Percentiles rank a stretch among this genome's conserved stretches.
These are phyloP conservation scores for Pseudovirgaria hyperparasitica DNA, from an alignment of 2,329 filamentous ascomycete species.

Conservation along the genomic window DNA sequence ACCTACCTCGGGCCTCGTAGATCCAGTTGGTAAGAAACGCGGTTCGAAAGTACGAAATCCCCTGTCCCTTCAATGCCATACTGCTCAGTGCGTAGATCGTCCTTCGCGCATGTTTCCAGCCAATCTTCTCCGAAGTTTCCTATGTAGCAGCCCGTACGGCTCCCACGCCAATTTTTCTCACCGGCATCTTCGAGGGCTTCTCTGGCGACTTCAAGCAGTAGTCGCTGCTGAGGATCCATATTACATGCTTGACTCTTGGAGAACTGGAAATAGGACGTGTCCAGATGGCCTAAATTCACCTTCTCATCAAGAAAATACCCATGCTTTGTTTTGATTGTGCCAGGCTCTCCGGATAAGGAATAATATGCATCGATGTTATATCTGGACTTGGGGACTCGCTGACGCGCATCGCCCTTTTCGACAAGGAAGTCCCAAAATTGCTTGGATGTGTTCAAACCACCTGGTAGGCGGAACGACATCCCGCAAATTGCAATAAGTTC, in stretches of 20 bases:
- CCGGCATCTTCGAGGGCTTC: constrained; percentile 22
- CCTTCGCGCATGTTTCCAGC: constrained; percentile 3
- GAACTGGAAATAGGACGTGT: constrained; percentile 7
- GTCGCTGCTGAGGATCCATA: constrained; percentile 9
- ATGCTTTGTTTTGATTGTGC: constrained; percentile 2
- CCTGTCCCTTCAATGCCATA: constrained; percentile 3
- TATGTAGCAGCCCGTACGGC: constrained; percentile 14
- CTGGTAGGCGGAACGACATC: constrained; percentile 13
- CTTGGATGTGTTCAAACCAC: constrained; percentile 5
- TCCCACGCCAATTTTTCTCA: constrained; percentile 10
- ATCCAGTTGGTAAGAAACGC: constrained; percentile 14
- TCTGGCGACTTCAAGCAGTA: constrained; percentile 9
- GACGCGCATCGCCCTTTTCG: constrained; percentile 14
- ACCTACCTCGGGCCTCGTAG: constrained; percentile 11
- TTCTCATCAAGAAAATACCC: constrained; percentile 3
- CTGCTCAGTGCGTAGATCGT: too few relatives aligned
- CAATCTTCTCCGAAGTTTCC: constrained; percentile 3
- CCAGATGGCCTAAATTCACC: background rate
- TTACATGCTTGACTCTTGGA: constrained; percentile 4
- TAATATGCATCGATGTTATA: constrained; percentile 9
- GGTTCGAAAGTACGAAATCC: constrained; percentile 13
- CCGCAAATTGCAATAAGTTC: constrained; percentile 9
- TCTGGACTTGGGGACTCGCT: constrained; percentile 11
- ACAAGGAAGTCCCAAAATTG: constrained; percentile 12
- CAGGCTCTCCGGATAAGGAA: background rate